phyloP scores from a whole-genome alignment of 202 grass and related monocot species.

The Sporobolus alterniflorus region DNA sequence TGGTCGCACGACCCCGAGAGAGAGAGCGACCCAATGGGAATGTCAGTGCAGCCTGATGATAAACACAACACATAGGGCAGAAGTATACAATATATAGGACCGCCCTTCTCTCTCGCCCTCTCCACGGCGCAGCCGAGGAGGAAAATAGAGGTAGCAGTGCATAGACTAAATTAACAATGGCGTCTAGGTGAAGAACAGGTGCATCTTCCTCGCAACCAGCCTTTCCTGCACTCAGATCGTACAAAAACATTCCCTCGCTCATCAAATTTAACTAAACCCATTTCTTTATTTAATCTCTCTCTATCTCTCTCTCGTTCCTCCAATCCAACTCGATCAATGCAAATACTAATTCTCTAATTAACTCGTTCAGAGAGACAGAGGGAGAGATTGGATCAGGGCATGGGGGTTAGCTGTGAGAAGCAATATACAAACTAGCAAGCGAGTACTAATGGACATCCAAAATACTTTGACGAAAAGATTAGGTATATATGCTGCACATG shows the following conservation, averaged over 20 bases:
- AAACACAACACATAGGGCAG: slow-evolving; percentile 13
- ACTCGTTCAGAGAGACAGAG: background rate
- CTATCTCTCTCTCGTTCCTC: too few species aligned
- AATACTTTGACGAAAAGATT: slow-evolving; percentile 37
- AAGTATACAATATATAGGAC: slow-evolving; percentile 29
- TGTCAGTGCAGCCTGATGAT: slow-evolving; percentile 35
- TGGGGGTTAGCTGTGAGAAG: slow-evolving; percentile 44
- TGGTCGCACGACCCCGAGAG: too few species aligned
- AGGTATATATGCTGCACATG: slow-evolving; percentile 28
- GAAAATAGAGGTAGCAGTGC: background rate
- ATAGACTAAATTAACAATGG: slow-evolving; percentile 7
- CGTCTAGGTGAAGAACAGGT: slow-evolving; percentile 37
- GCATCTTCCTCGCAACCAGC: slow-evolving; percentile 54
- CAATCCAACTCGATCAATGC: slow-evolving; percentile 34
- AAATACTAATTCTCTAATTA: background rate
- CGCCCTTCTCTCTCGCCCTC: background rate
- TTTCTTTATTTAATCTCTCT: background rate
- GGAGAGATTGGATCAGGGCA: slow-evolving; percentile 34
- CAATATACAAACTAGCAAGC: slow-evolving; percentile 38
- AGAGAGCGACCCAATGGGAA: too few species aligned
- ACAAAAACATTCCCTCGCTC: slow-evolving; percentile 18
- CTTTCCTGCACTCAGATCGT: slow-evolving; percentile 19
- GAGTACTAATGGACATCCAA: slow-evolving; percentile 32
- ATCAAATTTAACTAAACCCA: background rate
- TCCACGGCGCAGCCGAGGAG: slow-evolving; percentile 2